Conservation (phyloP, 75 land plant species). For the Pinus albicaulis region DNA sequence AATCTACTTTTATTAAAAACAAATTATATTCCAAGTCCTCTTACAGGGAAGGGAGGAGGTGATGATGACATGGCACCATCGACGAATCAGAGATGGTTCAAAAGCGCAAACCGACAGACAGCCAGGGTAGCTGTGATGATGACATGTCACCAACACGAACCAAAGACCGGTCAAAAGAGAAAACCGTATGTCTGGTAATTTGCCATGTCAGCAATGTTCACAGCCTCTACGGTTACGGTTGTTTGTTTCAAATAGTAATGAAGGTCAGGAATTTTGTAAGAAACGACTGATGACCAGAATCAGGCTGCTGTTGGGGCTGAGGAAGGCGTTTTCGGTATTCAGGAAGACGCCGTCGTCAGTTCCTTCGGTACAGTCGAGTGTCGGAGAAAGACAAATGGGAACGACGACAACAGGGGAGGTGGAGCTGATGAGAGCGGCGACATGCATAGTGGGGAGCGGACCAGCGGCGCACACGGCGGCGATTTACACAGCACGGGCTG, state of each 20-base stretch:
- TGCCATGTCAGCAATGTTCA: not conserved
- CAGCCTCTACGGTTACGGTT: not conserved
- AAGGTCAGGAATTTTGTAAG: not conserved
- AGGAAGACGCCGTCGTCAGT: not conserved
- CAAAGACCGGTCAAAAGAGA: too few relatives aligned
- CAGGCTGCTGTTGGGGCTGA: not conserved
- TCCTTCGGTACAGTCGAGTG: too few relatives aligned
- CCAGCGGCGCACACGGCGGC: slow-evolving; percentile 99
- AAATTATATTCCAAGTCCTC: too few relatives aligned
- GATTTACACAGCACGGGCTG: slow-evolving; percentile 87
- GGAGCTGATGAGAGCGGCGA: slow-evolving; percentile 31
- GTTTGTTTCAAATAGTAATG: not conserved
- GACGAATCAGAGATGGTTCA: not conserved
- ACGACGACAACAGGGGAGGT: not conserved
- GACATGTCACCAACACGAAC: not conserved
- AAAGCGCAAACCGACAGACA: not conserved
- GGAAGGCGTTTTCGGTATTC: not conserved
- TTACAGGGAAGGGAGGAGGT: too few relatives aligned
- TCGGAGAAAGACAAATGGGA: not conserved
- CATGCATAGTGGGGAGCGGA: slow-evolving; percentile 95
- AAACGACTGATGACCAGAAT: not conserved
- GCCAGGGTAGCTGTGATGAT: not conserved
- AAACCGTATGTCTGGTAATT: too few relatives aligned
- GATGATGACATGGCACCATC: not conserved
- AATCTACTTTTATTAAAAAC: too few relatives aligned